Evolutionary conservation across 352 stramenopile genomes (phyloP).

Genomic region (Phytophthora tubulina): DNA sequence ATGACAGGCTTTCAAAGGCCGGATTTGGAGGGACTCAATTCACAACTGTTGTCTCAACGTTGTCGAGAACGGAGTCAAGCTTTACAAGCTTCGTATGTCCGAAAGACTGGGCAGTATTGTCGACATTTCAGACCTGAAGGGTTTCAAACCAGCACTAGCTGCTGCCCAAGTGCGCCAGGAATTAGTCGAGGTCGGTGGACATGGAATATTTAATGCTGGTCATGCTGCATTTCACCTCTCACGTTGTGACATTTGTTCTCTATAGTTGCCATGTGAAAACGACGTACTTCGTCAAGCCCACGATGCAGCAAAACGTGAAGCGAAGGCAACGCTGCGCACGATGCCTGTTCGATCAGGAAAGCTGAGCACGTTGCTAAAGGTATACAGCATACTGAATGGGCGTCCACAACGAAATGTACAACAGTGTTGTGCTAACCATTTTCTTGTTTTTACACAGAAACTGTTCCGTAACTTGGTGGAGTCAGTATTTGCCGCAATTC

Average conservation of each 20-base stretch:
- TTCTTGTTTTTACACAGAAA: slow-evolving; percentile 56
- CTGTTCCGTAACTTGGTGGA: slow-evolving; percentile 81
- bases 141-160: slow-evolving; percentile 57
- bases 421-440: slow-evolving; percentile 12
- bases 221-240: neutral
- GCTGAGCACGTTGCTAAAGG: slow-evolving; percentile 66
- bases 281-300: slow-evolving; percentile 62
- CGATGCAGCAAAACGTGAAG: slow-evolving; percentile 56
- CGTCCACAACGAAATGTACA: neutral
- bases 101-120: slow-evolving; percentile 74
- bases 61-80: slow-evolving; percentile 79
- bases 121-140: slow-evolving; percentile 72
- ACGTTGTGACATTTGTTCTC: slow-evolving; percentile 8
- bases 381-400: slow-evolving; percentile 26
- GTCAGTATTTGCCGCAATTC: slow-evolving; percentile 70
- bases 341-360: slow-evolving; percentile 79
- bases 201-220: neutral
- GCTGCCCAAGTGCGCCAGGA: slow-evolving; percentile 36
- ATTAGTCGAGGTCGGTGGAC: slow-evolving; percentile 51
- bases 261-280: slow-evolving; percentile 71
- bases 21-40: slow-evolving; percentile 82
- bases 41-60: slow-evolving; percentile 86
- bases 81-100: slow-evolving; percentile 83
- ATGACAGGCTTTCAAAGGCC: slow-evolving; percentile 65
- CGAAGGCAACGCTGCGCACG: slow-evolving; percentile 53